Evolutionary conservation across 306 rosid species (phyloP), one percentile per base, ranked within the genome.

Genomic region (Cucumis melo): DNA sequence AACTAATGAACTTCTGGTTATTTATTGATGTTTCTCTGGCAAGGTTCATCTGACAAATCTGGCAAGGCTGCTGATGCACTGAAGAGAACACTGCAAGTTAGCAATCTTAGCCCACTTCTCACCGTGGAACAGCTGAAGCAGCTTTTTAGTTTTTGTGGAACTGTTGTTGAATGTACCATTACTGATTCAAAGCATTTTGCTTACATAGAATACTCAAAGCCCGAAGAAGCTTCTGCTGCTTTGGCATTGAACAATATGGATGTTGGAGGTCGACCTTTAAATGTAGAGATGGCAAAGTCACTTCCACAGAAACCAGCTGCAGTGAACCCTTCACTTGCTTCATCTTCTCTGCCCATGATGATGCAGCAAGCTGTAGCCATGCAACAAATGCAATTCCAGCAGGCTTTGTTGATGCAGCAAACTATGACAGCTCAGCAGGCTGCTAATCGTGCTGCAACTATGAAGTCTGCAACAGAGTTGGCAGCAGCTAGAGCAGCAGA

Each of bases 301-400:
- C 90, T 95, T 78, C 99, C 97, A 10, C 99, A 73, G 56, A 90
- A 89, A 78, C 86, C 91, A 68, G 78, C 90, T 27, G 24, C 29
- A 6, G 21, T 3, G 21, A 90, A 88, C 84, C 80, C 99, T 55
- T 78, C 93, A 71, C 71, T 89, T 78, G 80, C 91, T 79, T 89
- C 98, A 51, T 90, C 98, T 15, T 95, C 99, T 61, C 84, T 92
- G 81, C 97, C 99, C 48, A 78, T 95, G 89, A 89, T 92, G 99
- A 92, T 92, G 99, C 99, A 95, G 88, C 98, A 95, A 87, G 98
- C 98, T 83, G 98, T 95, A 81, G 98, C 96, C 68, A 95, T 92
- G 99, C 99, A 95, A 81, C 99, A 95, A 83, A 90, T 89, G 96
- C 98, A 95, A 81, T 95, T 95, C 87, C 99, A 95, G 89, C 99